Percentiles rank a stretch among this genome's conserved stretches.
These are phyloP conservation scores for Gigaspora rosea DNA, from an alignment of 192 early-diverging fungal genomes.

Conservation along the genomic window DNA sequence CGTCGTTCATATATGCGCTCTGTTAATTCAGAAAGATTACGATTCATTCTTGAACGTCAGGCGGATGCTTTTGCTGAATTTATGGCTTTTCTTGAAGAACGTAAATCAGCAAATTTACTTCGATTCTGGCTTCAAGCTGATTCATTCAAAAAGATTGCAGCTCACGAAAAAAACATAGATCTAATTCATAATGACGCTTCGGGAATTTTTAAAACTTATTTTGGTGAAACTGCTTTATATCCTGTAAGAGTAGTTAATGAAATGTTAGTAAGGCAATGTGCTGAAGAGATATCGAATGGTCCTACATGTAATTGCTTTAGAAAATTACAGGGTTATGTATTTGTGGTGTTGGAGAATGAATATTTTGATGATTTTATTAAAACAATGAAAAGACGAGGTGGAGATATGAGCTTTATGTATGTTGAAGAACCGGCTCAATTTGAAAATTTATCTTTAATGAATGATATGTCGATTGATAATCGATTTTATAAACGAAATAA, in stretches of 20 bases:
- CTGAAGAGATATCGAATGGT: background rate
- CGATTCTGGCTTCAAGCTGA: conserved; percentile 27
- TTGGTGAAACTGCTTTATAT: conserved; percentile 14
- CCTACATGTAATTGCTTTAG: conserved; percentile 10
- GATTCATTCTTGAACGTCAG: background rate
- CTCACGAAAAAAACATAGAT: background rate
- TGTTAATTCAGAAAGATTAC: background rate
- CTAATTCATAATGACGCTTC: conserved; percentile 20
- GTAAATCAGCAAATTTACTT: conserved; percentile 1
- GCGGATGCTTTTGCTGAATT: conserved; percentile 14
- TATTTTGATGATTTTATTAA: conserved; percentile 28
- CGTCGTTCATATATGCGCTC: background rate
- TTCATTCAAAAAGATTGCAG: conserved; percentile 19
- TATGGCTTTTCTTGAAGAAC: conserved; percentile 29
- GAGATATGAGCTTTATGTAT: conserved; percentile 23
- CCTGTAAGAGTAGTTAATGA: background rate
- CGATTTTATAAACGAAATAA: background rate
- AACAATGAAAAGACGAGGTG: conserved; percentile 11
- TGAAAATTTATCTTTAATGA: background rate
- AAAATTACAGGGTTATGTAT: conserved; percentile 7
- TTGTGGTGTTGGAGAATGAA: background rate
- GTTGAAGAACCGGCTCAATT: background rate
- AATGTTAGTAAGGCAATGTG: background rate
- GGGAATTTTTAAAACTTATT: conserved; percentile 25
- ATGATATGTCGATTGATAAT: background rate